These are phyloP conservation scores for Pythium dissotocum DNA, from an alignment of 352 stramenopile species.

Conservation along the genomic window DNA sequence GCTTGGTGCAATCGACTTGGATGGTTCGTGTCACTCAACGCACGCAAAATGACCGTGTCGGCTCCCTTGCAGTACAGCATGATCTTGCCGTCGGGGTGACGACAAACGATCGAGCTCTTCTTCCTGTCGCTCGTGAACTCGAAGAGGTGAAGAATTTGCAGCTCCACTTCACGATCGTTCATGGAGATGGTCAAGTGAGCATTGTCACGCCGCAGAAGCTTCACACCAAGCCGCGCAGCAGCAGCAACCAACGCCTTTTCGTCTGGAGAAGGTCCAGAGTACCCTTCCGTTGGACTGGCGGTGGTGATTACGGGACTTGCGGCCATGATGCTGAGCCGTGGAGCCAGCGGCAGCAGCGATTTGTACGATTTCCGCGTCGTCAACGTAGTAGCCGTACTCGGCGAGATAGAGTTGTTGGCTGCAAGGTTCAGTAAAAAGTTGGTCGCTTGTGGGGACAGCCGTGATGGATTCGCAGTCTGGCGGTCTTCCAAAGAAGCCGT, in stretches of 20 bases:
- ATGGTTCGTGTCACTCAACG: slow-evolving; percentile 38
- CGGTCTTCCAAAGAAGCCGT: not conserved
- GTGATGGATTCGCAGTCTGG: not conserved
- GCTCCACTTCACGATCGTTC: slow-evolving; percentile 28
- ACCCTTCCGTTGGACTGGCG: slow-evolving; percentile 32
- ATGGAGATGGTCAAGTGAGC: slow-evolving; percentile 25
- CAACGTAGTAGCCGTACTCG: not conserved
- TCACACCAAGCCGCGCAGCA: slow-evolving; percentile 45
- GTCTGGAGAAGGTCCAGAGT: slow-evolving; percentile 81
- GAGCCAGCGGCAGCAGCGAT: not conserved
- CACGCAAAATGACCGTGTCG: slow-evolving; percentile 80
- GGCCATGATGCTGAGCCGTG: not conserved
- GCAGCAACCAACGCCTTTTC: slow-evolving; percentile 68
- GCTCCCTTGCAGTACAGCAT: slow-evolving; percentile 84
- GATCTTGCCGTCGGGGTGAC: slow-evolving; percentile 33
- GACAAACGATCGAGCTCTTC: slow-evolving; percentile 63
- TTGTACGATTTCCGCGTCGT: not conserved
- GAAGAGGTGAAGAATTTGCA: slow-evolving; percentile 59
- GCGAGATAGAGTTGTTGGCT: slow-evolving; percentile 58
- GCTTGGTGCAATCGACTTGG: slow-evolving; percentile 26
- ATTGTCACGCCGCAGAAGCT: slow-evolving; percentile 36
- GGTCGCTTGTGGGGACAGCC: slow-evolving; percentile 32
- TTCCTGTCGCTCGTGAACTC: slow-evolving; percentile 71
- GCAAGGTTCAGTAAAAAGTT: slow-evolving; percentile 58
- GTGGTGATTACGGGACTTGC: not conserved